These are phyloP conservation scores for Thalassiosira ordinaria DNA, from an alignment of 352 stramenopile genomes.

Conservation along the genomic window DNA sequence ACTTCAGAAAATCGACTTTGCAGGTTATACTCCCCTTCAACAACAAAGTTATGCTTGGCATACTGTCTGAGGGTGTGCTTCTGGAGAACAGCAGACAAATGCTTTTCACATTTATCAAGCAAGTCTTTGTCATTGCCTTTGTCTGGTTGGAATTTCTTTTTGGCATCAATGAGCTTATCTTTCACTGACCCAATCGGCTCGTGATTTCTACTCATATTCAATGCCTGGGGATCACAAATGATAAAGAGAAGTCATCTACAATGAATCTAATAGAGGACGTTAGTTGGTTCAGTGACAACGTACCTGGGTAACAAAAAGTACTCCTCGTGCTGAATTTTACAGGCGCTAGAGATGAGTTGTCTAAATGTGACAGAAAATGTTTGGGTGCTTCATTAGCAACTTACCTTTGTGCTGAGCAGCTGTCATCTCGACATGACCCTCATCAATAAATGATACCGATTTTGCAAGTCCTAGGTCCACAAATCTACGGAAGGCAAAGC, in stretches of 20 bases:
- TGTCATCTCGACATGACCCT: slow-evolving; percentile 36
- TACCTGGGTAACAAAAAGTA: slow-evolving; percentile 27
- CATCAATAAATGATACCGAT: slow-evolving; percentile 24
- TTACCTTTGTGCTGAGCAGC: slow-evolving; percentile 41
- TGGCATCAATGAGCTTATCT: slow-evolving; percentile 33
- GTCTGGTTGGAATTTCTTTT: slow-evolving; percentile 9
- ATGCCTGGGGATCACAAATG: too few relatives aligned
- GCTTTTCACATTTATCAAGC: slow-evolving; percentile 13
- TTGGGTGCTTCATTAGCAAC: too few relatives aligned
- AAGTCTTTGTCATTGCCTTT: slow-evolving; percentile 33
- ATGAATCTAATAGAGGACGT: too few relatives aligned
- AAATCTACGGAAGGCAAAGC: slow-evolving; percentile 28
- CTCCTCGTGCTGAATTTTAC: slow-evolving; percentile 27
- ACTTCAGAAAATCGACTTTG: slow-evolving; percentile 36
- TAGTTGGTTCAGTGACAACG: too few relatives aligned
- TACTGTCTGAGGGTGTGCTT: slow-evolving; percentile 1
- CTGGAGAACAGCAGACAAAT: slow-evolving; percentile 22
- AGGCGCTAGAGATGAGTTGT: too few relatives aligned
- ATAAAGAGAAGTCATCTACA: too few relatives aligned
- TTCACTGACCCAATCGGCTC: slow-evolving; percentile 27
- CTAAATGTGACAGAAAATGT: too few relatives aligned
- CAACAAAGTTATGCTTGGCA: slow-evolving; percentile 24
- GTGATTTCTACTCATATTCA: slow-evolving; percentile 27
- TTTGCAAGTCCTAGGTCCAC: slow-evolving; percentile 23
- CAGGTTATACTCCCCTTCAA: slow-evolving; percentile 23